phyloP scores from a whole-genome alignment of 768 basidiomycete genomes.

The Collybiopsis confluens region DNA sequence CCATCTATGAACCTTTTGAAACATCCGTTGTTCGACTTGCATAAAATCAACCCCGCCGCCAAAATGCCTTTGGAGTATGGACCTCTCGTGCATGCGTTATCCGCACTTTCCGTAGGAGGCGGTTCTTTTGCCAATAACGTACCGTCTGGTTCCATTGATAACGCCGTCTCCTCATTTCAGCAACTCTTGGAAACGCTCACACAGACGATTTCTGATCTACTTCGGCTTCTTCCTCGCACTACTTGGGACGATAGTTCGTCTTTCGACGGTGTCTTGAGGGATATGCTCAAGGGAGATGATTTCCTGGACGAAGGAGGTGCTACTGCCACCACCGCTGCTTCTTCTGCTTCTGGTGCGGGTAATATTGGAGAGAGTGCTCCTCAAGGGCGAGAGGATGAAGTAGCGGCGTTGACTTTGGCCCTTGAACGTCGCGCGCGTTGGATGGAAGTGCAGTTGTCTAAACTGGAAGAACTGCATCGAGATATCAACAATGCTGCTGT shows the following conservation, averaged over 20 bases:
- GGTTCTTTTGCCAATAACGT: constrained; percentile 81
- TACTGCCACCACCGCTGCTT: neutral
- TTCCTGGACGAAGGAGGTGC: constrained; percentile 65
- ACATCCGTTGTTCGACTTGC: constrained; percentile 72
- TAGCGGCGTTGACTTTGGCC: constrained; percentile 76
- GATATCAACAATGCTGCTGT: constrained; percentile 90
- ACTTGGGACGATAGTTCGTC: constrained; percentile 91
- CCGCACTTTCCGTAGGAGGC: constrained; percentile 80
- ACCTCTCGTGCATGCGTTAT: constrained; percentile 80
- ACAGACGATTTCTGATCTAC: constrained; percentile 82
- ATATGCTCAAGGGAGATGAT: constrained; percentile 87
- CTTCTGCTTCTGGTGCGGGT: neutral
- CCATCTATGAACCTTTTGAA: constrained; percentile 62
- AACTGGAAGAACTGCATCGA: constrained; percentile 83
- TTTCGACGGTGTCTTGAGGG: constrained; percentile 79
- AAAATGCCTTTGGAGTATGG: constrained; percentile 83
- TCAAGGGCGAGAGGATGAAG: constrained; percentile 73
- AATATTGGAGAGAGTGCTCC: constrained; percentile 44
- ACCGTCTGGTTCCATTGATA: constrained; percentile 86
- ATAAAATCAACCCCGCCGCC: constrained; percentile 68
- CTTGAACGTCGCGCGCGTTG: constrained; percentile 86
- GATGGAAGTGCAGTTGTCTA: constrained; percentile 90
- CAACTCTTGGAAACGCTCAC: constrained; percentile 85
- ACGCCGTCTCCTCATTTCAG: constrained; percentile 86
- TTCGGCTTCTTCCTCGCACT: constrained; percentile 80